These are phyloP conservation scores for Deakozyma indianensis DNA, from an alignment of 805 yeast species.

Conservation along the genomic window DNA sequence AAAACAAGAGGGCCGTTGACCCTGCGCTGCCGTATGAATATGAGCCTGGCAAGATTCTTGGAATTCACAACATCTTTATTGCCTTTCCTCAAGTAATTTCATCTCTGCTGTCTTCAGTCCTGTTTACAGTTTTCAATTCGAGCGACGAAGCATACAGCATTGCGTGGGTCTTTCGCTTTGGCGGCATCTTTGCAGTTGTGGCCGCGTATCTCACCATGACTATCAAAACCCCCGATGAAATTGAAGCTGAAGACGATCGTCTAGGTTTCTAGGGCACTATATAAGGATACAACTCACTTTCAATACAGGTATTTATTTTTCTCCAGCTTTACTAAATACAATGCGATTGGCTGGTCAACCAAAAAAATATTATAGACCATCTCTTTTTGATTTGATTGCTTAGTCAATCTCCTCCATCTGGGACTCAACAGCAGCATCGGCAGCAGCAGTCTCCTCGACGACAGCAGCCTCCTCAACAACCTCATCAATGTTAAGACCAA, in stretches of 20 bases:
- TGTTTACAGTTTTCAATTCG: constrained; percentile 26
- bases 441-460: constrained; percentile 20
- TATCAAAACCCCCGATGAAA: constrained; percentile 26
- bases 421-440: constrained; percentile 69
- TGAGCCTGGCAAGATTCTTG: constrained; percentile 42
- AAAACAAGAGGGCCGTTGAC: background rate
- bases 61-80: constrained; percentile 44
- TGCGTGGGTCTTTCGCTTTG: constrained; percentile 44
- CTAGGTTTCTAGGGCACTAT: background rate
- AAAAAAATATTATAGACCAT: too few species aligned
- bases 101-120: constrained; percentile 32
- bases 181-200: constrained; percentile 35
- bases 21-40: constrained; percentile 24
- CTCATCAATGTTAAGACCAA: constrained; percentile 97
- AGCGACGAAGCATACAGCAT: constrained; percentile 27
- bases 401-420: constrained; percentile 99
- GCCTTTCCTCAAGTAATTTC: constrained; percentile 44
- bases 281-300: background rate
- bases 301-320: background rate
- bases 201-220: constrained; percentile 30
- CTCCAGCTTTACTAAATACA: background rate
- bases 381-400: too few species aligned
- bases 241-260: constrained; percentile 11
- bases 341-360: background rate
- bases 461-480: constrained; percentile 37